A percentile compares a stretch with the other conserved stretches of the same genome.
phyloP scores from a whole-genome alignment of 202 grass and related monocot species.

The Setaria italica region DNA sequence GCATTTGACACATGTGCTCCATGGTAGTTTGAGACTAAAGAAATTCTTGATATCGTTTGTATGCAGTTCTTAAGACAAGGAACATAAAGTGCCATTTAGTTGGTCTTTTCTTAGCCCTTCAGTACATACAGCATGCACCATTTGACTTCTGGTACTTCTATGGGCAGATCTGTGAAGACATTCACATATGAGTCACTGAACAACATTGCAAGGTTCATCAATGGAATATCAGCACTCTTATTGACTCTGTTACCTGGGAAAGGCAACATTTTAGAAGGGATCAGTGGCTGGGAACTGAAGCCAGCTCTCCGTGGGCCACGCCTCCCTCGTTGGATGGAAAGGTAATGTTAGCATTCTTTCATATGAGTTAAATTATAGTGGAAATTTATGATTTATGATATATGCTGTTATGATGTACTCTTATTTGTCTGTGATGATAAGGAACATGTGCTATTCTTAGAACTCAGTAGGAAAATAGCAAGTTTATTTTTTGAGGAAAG shows the following conservation, averaged over 20 bases:
- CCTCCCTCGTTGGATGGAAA: conserved; percentile 98
- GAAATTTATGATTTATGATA: conserved; percentile 2
- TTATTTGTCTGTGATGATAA: not conserved
- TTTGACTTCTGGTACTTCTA: conserved; percentile 41
- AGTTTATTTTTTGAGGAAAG: too few species aligned
- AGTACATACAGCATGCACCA: not conserved
- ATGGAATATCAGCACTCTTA: conserved; percentile 87
- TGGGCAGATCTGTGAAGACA: conserved; percentile 91
- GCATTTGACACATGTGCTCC: not conserved
- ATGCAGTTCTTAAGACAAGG: not conserved
- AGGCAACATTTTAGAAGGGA: conserved; percentile 85
- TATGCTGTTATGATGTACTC: not conserved
- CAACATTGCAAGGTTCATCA: conserved; percentile 93
- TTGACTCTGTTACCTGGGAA: conserved; percentile 81
- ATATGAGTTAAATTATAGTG: conserved; percentile 7
- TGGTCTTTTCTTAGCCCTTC: conserved; percentile 27
- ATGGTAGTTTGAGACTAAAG: not conserved
- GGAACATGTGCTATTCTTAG: conserved; percentile 2
- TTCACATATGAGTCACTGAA: conserved; percentile 97
- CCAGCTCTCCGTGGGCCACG: conserved; percentile 85
- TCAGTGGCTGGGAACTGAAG: conserved; percentile 89
- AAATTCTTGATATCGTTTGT: not conserved
- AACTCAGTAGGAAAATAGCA: not conserved
- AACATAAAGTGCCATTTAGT: conserved; percentile 15
- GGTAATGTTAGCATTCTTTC: conserved; percentile 49